Evolutionary conservation across 1,139 yeast species (phyloP).

Genomic region (Nakaseomyces kungkrabaensis): DNA sequence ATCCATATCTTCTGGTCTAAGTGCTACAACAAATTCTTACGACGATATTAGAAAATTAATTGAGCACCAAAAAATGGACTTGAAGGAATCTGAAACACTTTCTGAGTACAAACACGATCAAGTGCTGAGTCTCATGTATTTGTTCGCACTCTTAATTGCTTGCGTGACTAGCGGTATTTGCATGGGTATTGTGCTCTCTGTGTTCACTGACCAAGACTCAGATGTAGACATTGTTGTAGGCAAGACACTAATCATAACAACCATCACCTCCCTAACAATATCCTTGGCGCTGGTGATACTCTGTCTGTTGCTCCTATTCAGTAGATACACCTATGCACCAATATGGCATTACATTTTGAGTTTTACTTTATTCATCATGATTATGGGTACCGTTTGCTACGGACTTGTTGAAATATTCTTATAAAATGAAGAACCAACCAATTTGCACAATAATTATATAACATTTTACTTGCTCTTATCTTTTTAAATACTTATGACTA

Average conservation of each 20-base stretch:
- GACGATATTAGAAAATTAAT: constrained; percentile 18
- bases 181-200: constrained; percentile 36
- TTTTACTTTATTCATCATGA: constrained; percentile 33
- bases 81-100: constrained; percentile 17
- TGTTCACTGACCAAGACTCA: constrained; percentile 27
- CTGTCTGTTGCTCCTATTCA: constrained; percentile 34
- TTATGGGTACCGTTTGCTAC: constrained; percentile 38
- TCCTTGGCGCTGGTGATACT: constrained; percentile 31
- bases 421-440: constrained; percentile 4
- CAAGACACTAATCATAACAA: constrained; percentile 13
- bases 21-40: constrained; percentile 9
- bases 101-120: constrained; percentile 34
- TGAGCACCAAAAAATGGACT: constrained; percentile 12
- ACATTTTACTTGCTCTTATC: no score
- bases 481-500: no score
- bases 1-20: constrained; percentile 4
- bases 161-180: constrained; percentile 40
- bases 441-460: background rate
- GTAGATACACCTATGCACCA: constrained; percentile 33
- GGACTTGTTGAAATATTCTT: constrained; percentile 31
- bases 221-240: constrained; percentile 20
- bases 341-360: constrained; percentile 34
- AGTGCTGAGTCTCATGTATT: constrained; percentile 39
- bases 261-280: constrained; percentile 28
- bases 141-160: constrained; percentile 35